These are phyloP conservation scores for Aspergillus terreus DNA, from an alignment of 2,329 filamentous ascomycete species.

Conservation along the genomic window DNA sequence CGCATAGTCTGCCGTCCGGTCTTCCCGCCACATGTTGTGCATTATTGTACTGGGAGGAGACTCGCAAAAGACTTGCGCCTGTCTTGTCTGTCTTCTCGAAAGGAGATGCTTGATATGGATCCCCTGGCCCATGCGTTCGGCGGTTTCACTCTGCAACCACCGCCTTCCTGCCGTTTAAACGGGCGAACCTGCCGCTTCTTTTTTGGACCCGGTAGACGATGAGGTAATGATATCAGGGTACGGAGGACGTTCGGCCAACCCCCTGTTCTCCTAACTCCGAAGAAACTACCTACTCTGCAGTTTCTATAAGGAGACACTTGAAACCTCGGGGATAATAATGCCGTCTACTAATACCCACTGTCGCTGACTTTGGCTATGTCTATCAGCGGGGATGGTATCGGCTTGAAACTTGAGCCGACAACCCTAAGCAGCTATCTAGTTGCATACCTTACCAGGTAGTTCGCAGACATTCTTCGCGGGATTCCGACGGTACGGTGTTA, in stretches of 20 bases:
- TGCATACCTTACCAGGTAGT: too few relatives aligned
- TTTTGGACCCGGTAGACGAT: neutral
- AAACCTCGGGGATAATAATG: too few relatives aligned
- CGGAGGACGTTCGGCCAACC: neutral
- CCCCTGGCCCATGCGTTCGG: conserved; percentile 4
- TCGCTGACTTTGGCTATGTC: too few relatives aligned
- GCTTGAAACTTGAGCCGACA: too few relatives aligned
- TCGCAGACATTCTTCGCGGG: neutral
- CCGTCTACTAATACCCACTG: too few relatives aligned
- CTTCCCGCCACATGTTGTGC: conserved; percentile 2
- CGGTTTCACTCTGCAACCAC: conserved; percentile 14
- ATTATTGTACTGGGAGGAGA: neutral
- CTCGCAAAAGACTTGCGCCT: too few relatives aligned
- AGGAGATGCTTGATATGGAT: too few relatives aligned
- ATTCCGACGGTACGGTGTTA: neutral
- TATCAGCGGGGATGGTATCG: too few relatives aligned
- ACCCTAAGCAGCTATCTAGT: neutral
- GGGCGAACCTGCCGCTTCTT: conserved; percentile 8
- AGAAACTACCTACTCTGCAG: too few relatives aligned
- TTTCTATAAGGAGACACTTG: too few relatives aligned
- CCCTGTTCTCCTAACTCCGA: neutral
- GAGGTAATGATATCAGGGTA: neutral
- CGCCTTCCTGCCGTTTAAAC: conserved; percentile 8
- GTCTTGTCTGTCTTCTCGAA: too few relatives aligned
- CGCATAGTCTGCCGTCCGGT: neutral